Percentiles rank a stretch among this genome's conserved stretches.
phyloP scores from a whole-genome alignment of 2,329 filamentous ascomycete genomes.

The Onygenales sp. region DNA sequence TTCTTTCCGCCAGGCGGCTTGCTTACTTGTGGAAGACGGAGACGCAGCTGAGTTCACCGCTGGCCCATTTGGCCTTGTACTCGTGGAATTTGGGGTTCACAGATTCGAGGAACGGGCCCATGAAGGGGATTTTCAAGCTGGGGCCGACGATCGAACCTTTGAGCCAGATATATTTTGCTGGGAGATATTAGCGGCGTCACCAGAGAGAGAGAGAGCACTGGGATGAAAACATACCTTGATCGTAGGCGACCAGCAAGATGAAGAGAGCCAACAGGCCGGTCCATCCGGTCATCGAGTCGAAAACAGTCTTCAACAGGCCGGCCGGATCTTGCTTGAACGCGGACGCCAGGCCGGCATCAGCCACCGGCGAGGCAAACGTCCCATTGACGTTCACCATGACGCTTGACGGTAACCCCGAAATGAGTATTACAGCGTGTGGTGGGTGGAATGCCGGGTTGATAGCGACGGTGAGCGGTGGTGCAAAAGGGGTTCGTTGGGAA shows the following conservation, averaged over 20 bases:
- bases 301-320: constrained; percentile 45
- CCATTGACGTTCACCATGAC: constrained; percentile 47
- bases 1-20: background rate
- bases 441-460: no score
- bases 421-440: no score
- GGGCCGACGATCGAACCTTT: constrained; percentile 72
- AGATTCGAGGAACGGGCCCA: constrained; percentile 92
- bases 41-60: constrained; percentile 87
- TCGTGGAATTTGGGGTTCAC: constrained; percentile 84
- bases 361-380: constrained; percentile 60
- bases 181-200: constrained; percentile 3
- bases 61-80: constrained; percentile 88
- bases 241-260: constrained; percentile 66
- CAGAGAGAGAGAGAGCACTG: background rate
- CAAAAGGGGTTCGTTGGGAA: no score
- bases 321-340: constrained; percentile 36
- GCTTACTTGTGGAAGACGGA: constrained; percentile 97
- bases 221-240: constrained; percentile 62
- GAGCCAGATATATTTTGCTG: constrained; percentile 64
- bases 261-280: constrained; percentile 63
- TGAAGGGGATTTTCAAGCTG: constrained; percentile 68
- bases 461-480: no score
- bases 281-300: constrained; percentile 52
- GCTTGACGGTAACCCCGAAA: background rate
- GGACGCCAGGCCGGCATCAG: constrained; percentile 50